phyloP scores from a whole-genome alignment of 306 rosid genomes.

The Mucuna pruriens region DNA sequence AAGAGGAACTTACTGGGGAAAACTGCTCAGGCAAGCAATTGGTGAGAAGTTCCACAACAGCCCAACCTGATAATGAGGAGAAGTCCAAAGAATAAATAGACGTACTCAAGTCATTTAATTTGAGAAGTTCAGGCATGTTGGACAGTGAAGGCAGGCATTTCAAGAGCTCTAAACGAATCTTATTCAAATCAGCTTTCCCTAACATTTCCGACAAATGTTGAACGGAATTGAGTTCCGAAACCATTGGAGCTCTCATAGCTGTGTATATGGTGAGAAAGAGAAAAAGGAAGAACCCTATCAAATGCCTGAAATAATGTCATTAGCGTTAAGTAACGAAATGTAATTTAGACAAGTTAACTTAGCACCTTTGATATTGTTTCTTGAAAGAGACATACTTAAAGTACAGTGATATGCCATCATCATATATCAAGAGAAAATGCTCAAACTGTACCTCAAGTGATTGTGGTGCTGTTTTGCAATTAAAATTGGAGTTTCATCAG shows the following conservation, averaged over 20 bases:
- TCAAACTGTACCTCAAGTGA: neutral
- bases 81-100: constrained; percentile 50
- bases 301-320: constrained; percentile 63
- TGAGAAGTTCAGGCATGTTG: constrained; percentile 46
- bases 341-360: neutral
- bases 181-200: constrained; percentile 49
- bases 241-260: constrained; percentile 49
- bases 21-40: constrained; percentile 52
- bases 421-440: neutral
- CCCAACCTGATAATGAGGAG: constrained; percentile 52
- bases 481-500: neutral
- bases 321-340: neutral
- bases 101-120: constrained; percentile 39
- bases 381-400: neutral
- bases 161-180: constrained; percentile 52
- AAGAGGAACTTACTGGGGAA: constrained; percentile 44
- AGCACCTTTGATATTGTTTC: neutral
- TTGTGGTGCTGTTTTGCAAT: neutral
- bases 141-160: constrained; percentile 57
- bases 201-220: constrained; percentile 45
- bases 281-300: constrained; percentile 73
- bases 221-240: constrained; percentile 51
- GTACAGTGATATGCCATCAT: neutral
- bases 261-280: constrained; percentile 64
- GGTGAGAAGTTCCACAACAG: constrained; percentile 46